Evolutionary conservation across 371 early-diverging fungal species (phyloP).

Genomic region (Mucor saturninus): DNA sequence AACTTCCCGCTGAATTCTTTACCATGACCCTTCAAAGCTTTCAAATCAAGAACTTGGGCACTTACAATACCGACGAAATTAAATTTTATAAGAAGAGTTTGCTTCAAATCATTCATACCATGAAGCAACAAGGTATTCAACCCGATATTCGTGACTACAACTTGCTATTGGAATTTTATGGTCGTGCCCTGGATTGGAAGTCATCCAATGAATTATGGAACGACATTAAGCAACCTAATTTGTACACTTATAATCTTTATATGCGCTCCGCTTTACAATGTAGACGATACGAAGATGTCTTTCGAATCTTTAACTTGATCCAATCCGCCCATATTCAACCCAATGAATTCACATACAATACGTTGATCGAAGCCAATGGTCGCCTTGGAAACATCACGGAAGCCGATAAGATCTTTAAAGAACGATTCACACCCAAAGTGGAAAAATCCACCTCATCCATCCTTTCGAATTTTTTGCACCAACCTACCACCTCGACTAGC

Average conservation of each 20-base stretch:
- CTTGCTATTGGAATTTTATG: slow-evolving; percentile 47
- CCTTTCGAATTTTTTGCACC: slow-evolving; percentile 11
- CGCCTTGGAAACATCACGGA: slow-evolving; percentile 35
- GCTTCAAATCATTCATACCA: slow-evolving; percentile 30
- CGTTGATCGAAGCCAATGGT: slow-evolving; percentile 49
- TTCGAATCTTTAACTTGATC: slow-evolving; percentile 36
- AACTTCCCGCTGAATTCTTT: slow-evolving; percentile 34
- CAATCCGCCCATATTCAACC: slow-evolving; percentile 25
- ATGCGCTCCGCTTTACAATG: slow-evolving; percentile 44
- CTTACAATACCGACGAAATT: slow-evolving; percentile 33
- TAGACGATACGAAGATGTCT: slow-evolving; percentile 31
- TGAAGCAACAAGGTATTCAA: slow-evolving; percentile 23
- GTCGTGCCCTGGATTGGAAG: slow-evolving; percentile 40
- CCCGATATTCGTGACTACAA: slow-evolving; percentile 52
- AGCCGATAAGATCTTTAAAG: slow-evolving; percentile 39
- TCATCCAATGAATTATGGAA: slow-evolving; percentile 32
- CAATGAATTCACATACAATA: slow-evolving; percentile 40
- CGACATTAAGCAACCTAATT: slow-evolving; percentile 24
- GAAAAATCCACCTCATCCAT: slow-evolving; percentile 6
- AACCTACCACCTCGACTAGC: slow-evolving; percentile 2
- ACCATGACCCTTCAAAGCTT: slow-evolving; percentile 46
- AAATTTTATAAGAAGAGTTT: slow-evolving; percentile 37
- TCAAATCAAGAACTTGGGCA: slow-evolving; percentile 28
- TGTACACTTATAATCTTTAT: slow-evolving; percentile 46
- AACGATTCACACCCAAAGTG: slow-evolving; percentile 18